Base-by-base conservation (phyloP, 495 filamentous ascomycete genomes). In the Apiosordaria backusii region DNA sequence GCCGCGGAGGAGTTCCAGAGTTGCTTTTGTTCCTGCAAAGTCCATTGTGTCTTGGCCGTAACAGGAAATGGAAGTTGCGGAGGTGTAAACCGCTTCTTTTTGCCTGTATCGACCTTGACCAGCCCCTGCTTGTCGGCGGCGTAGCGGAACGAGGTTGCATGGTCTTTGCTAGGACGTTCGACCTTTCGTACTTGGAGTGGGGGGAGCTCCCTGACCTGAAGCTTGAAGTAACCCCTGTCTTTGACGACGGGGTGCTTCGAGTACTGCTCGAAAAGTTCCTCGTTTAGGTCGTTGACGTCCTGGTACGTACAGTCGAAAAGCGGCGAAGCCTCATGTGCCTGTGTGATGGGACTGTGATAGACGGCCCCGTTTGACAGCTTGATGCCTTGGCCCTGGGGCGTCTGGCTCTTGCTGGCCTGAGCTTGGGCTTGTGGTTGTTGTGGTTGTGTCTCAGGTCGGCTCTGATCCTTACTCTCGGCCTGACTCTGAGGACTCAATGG, bases 81-180 rank as follows among this genome's bases (percentile, higher is more conserved):
- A 45, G 65, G 24, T 1, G 22, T 59, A 57, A 72, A 70, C 45
- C 64, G 71, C 6, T 66, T 65, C 10, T 64, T 67, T 26, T 68
- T 75, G 4, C 72, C 74, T 5, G 69, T 67, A 24, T 76, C 74
- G 40, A 76, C 72, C 66, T 73, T 76, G 69, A 76, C 66, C 23
- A 73, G 64, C 3, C 74, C 74, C 1, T 62, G 29, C 2, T 61
- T 26, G 61, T 76, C 71, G 23, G 50, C 27, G 58, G 68, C 70
- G 61, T 76, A 76, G 13, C 35, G 21, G 65, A 76, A 76, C 3
- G 74, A 76, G 5, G 67, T 71, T 3, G 71, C 74, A 61, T 76
- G 74, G 45, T 72, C 66, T 29, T 66, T 70, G 62, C 64, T 68
- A 4, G 72, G 74, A n/a, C 63, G 66, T 18, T 50, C 62, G 23